A percentile compares a stretch with the other conserved stretches of the same genome.
Evolutionary conservation across 2,329 filamentous ascomycete species (phyloP).

Genomic region (Aspergillus neotritici): DNA sequence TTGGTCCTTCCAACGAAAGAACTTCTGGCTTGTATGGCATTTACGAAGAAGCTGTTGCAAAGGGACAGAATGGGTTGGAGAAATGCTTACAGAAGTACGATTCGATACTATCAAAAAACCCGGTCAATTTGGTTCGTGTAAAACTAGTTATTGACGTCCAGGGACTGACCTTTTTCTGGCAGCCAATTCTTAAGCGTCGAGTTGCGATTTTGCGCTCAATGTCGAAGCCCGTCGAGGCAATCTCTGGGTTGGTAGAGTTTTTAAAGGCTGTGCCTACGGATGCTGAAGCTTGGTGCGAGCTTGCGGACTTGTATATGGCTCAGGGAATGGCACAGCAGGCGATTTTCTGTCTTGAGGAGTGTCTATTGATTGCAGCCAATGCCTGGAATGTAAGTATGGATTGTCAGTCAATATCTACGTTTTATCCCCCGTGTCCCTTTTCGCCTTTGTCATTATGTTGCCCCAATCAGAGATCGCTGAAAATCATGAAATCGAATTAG

Average conservation of each 20-base stretch:
- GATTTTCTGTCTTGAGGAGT: constrained; percentile 84
- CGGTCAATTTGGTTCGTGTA: constrained; percentile 68
- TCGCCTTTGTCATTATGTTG: no score
- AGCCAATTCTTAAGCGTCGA: constrained; percentile 81
- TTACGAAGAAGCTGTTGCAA: constrained; percentile 75
- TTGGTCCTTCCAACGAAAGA: constrained; percentile 77
- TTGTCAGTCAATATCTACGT: neutral
- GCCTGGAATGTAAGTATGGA: constrained; percentile 75
- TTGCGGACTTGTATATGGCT: constrained; percentile 77
- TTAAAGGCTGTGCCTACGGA: constrained; percentile 83
- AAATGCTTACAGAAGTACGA: constrained; percentile 73
- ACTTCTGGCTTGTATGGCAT: constrained; percentile 78
- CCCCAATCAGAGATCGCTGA: no score
- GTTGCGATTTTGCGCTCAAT: constrained; percentile 73
- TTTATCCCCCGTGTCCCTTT: no score
- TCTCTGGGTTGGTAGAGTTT: constrained; percentile 65
- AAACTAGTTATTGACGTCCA: constrained; percentile 1
- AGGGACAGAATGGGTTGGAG: constrained; percentile 59
- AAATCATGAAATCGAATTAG: constrained; percentile 25
- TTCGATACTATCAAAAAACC: constrained; percentile 63
- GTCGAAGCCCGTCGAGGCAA: constrained; percentile 65
- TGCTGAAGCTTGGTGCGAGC: constrained; percentile 86
- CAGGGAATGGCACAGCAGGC: constrained; percentile 77
- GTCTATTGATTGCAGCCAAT: constrained; percentile 78
- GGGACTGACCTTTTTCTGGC: constrained; percentile 25